These are phyloP conservation scores for Kodamaea restingae DNA, from an alignment of 805 yeast species.

Conservation along the genomic window DNA sequence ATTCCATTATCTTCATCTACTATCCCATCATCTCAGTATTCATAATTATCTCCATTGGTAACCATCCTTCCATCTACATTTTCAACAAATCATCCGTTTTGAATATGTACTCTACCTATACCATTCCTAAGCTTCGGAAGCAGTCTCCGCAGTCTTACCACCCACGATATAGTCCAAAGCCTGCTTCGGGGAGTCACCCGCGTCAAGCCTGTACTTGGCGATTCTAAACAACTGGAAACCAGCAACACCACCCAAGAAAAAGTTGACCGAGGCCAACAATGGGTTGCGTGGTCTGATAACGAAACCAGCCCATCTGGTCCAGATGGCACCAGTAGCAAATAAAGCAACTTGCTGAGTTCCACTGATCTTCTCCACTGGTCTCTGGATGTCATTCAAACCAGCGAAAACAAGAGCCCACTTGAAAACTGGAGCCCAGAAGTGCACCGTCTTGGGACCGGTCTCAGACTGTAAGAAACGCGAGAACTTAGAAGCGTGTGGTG, in stretches of 20 bases:
- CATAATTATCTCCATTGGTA: too few species aligned
- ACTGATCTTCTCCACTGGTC: slow-evolving; percentile 89
- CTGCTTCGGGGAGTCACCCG: slow-evolving; percentile 61
- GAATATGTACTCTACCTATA: slow-evolving; percentile 1
- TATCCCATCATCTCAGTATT: too few species aligned
- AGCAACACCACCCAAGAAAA: slow-evolving; percentile 88
- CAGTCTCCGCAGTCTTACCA: slow-evolving; percentile 31
- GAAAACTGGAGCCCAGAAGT: slow-evolving; percentile 76
- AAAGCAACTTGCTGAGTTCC: slow-evolving; percentile 88
- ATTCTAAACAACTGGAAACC: slow-evolving; percentile 78
- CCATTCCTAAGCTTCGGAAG: not conserved
- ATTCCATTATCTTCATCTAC: too few species aligned
- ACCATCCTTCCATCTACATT: too few species aligned
- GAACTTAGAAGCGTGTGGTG: slow-evolving; percentile 50
- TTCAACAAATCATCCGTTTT: not conserved
- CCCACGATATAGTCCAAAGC: slow-evolving; percentile 55
- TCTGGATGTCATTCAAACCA: slow-evolving; percentile 76
- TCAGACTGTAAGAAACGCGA: slow-evolving; percentile 72
- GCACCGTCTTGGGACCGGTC: slow-evolving; percentile 96
- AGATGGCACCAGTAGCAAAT: slow-evolving; percentile 85
- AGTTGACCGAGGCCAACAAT: slow-evolving; percentile 87
- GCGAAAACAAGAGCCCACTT: slow-evolving; percentile 91
- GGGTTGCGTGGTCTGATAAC: slow-evolving; percentile 86
- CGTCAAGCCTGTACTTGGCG: slow-evolving; percentile 54
- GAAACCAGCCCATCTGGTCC: slow-evolving; percentile 96